phyloP scores from a whole-genome alignment of 345 rosid genomes.

The Gossypium longicalyx region DNA sequence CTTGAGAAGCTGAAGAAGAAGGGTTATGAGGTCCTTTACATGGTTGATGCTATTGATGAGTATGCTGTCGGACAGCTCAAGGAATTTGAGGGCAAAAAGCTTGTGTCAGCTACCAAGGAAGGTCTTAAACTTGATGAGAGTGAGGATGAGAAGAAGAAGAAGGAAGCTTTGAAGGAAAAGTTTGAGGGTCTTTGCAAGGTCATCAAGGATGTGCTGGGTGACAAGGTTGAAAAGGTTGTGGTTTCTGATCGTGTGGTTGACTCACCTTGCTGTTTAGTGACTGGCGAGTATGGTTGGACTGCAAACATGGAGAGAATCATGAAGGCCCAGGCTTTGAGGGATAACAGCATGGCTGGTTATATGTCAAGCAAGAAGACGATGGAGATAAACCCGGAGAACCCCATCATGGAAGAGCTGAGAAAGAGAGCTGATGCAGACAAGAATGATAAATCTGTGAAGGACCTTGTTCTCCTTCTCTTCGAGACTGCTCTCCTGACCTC shows the following conservation, averaged over 20 bases:
- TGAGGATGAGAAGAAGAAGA: conserved; percentile 71
- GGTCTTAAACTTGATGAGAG: conserved; percentile 69
- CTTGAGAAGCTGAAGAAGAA: conserved; percentile 87
- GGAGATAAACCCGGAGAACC: not conserved
- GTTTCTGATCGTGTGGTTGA: conserved; percentile 85
- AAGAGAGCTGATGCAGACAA: not conserved
- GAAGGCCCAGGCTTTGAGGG: conserved; percentile 87
- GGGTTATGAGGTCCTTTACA: conserved; percentile 73
- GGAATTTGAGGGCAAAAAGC: conserved; percentile 84
- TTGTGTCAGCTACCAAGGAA: conserved; percentile 85
- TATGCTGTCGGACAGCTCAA: conserved; percentile 78
- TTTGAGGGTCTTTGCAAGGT: conserved; percentile 93
- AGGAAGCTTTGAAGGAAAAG: conserved; percentile 53
- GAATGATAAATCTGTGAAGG: conserved; percentile 19
- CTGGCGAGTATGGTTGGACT: conserved; percentile 80
- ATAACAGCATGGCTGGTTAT: conserved; percentile 27
- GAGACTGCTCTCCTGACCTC: conserved; percentile 84
- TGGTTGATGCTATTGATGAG: conserved; percentile 90
- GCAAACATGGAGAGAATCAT: conserved; percentile 95
- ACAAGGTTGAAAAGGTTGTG: conserved; percentile 72
- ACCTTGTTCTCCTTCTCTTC: conserved; percentile 64
- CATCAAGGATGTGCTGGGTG: conserved; percentile 73
- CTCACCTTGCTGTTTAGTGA: conserved; percentile 85
- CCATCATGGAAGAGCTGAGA: not conserved
- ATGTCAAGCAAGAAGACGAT: not conserved